Base-by-base conservation (phyloP, 2,329 filamentous ascomycete genomes). In the Aspergillus hiratsukae region DNA sequence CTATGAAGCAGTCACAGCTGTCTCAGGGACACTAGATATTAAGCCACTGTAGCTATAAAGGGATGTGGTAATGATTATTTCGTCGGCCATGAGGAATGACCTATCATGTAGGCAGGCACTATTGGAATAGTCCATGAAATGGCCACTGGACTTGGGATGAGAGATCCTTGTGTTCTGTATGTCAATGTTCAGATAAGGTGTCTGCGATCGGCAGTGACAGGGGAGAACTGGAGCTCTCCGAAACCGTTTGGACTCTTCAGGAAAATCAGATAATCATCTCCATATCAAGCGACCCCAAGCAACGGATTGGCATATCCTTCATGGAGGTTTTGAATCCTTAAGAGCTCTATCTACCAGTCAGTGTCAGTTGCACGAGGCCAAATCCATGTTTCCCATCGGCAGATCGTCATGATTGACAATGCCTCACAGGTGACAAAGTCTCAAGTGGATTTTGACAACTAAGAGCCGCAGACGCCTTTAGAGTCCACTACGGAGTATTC, bases 351-450 rank as follows among this genome's bases (percentile, higher is more conserved):
- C 23, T 23, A 27, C 14, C 21, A 14, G 21, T 21, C 43, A 27
- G 43, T 46, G 21, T 21, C 43, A 46, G 43, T 25, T 46, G 43
- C 43, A 46, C 43, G 43, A 46, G 43, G 19, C 4, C 23, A 23
- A 46, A 46, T 46, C 43, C 43, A 25, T 46, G 43, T 51, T 23
- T 25, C 40, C 31, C 49, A 37, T 7, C 28, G 49, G 28, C 49
- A 51, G 48, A 50, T 50, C 48, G 48, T 25, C 48, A 50, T 37
- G 49, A 37, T 51, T 51, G 49, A 28, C 49, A 21, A 40, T 51
- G 19, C 43, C 23, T 46, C n/a, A 25, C 19, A 11, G 43, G 3
- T 23, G 23, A 23, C 5, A 14, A 35, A 17, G 31, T 14, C 11
- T 35, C 31, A 35, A 35, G 31, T 17, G 31, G 11, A 14, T 6